Percentiles rank a stretch among this genome's conserved stretches.
Conservation (phyloP, 371 early-diverging fungal species). For the Mortierella sp. region DNA sequence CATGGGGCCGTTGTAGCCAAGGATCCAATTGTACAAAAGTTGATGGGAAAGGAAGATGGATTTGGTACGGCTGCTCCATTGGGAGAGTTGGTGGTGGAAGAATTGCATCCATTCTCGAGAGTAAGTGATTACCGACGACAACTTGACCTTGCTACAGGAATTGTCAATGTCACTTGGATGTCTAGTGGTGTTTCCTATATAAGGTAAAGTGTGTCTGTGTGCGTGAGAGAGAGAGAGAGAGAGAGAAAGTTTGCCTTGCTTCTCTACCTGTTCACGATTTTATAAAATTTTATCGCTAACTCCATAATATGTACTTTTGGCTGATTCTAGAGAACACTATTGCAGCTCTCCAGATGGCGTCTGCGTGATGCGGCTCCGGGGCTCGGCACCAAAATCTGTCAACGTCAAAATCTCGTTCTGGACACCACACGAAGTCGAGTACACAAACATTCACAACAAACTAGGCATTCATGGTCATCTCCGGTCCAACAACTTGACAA, state of each 20-base stretch:
- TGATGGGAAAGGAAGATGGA: conserved; percentile 27
- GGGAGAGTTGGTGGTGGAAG: conserved; percentile 44
- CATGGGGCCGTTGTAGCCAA: conserved; percentile 5
- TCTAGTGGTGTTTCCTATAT: conserved; percentile 23
- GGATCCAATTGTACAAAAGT: conserved; percentile 14
- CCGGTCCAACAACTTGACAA: conserved; percentile 42
- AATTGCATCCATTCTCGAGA: conserved; percentile 30
- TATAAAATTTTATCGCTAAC: no score
- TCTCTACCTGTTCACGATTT: no score
- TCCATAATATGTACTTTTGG: no score
- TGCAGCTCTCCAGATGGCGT: conserved; percentile 41
- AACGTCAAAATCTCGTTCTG: conserved; percentile 35
- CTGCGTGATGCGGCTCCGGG: conserved; percentile 37
- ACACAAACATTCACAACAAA: conserved; percentile 42
- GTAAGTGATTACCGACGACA: conserved; percentile 30
- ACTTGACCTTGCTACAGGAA: conserved; percentile 32
- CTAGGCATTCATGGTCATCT: conserved; percentile 31
- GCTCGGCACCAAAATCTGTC: conserved; percentile 36
- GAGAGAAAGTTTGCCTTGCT: no score
- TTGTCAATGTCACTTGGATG: conserved; percentile 26
- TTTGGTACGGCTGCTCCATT: conserved; percentile 38
- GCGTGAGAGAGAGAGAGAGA: no score
- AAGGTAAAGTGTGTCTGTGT: no score
- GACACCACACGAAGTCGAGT: conserved; percentile 25
- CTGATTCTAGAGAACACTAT: conserved; percentile 42